phyloP scores from a whole-genome alignment of 441 rosid species.

The Mallotus japonicus region DNA sequence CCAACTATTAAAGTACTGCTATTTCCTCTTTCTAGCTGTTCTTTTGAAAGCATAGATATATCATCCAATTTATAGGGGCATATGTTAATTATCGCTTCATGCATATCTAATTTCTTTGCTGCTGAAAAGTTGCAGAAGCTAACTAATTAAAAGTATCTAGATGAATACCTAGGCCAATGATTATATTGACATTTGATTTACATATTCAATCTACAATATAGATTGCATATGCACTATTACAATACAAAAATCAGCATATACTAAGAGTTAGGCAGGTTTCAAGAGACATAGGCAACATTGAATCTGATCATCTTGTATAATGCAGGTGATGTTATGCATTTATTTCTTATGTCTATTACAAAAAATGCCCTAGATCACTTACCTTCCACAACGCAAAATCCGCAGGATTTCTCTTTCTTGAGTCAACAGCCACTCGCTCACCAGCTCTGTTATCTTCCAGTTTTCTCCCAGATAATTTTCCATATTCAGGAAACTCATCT shows the following conservation, averaged over 20 bases:
- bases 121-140: not conserved
- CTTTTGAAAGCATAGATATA: not conserved
- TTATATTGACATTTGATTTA: not conserved
- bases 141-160: not conserved
- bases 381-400: slow-evolving; percentile 97
- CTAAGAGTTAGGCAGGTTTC: not conserved
- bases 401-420: slow-evolving; percentile 82
- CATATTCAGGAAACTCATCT: slow-evolving; percentile 65
- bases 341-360: not conserved
- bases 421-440: slow-evolving; percentile 83
- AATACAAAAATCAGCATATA: not conserved
- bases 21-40: too few relatives aligned
- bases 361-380: slow-evolving; percentile 7
- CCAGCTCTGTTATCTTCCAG: slow-evolving; percentile 92
- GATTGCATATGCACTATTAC: not conserved
- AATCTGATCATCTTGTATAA: slow-evolving; percentile 11
- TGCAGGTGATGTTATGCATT: not conserved
- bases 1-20: not conserved
- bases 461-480: slow-evolving; percentile 75
- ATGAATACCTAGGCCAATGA: not conserved
- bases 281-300: not conserved
- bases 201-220: not conserved
- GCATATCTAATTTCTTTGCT: not conserved
- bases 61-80: not conserved
- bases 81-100: too few relatives aligned